Evolutionary conservation across 1,284 basidiomycete species (phyloP).

Genomic region (Cronartium quercuum): DNA sequence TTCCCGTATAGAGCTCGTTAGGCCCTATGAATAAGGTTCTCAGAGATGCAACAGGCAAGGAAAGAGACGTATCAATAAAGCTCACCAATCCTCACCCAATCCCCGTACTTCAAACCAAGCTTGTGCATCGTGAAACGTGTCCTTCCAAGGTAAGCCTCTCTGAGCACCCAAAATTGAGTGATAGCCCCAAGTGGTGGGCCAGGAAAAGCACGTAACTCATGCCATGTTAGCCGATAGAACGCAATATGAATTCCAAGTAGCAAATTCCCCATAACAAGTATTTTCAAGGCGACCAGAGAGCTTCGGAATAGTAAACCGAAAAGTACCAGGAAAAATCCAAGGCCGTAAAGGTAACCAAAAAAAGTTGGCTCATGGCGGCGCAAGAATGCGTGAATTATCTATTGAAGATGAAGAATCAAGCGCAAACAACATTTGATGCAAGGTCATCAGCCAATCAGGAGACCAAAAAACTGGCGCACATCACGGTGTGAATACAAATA

Average conservation of each 20-base stretch:
- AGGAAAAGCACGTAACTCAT: conserved; percentile 17
- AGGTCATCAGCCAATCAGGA: background rate
- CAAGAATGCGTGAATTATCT: conserved; percentile 15
- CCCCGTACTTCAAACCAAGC: conserved; percentile 16
- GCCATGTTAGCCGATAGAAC: conserved; percentile 19
- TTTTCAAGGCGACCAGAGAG: background rate
- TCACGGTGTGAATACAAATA: background rate
- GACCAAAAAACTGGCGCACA: background rate
- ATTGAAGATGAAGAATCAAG: background rate
- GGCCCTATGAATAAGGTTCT: background rate
- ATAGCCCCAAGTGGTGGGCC: conserved; percentile 21
- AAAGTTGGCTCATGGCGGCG: conserved; percentile 25
- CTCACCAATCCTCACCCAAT: conserved; percentile 36
- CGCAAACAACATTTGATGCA: background rate
- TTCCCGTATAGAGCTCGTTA: conserved; percentile 31
- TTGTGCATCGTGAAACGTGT: conserved; percentile 28
- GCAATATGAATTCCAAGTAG: conserved; percentile 10
- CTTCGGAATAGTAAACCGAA: background rate
- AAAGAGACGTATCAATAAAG: background rate
- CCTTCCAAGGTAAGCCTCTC: conserved; percentile 30
- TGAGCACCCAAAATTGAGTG: conserved; percentile 29
- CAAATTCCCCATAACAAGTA: background rate
- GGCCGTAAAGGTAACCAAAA: background rate
- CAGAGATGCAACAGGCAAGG: background rate
- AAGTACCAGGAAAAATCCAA: background rate